These are phyloP conservation scores for Fennellomyces sp. DNA, from an alignment of 371 early-diverging fungal species.

Conservation along the genomic window DNA sequence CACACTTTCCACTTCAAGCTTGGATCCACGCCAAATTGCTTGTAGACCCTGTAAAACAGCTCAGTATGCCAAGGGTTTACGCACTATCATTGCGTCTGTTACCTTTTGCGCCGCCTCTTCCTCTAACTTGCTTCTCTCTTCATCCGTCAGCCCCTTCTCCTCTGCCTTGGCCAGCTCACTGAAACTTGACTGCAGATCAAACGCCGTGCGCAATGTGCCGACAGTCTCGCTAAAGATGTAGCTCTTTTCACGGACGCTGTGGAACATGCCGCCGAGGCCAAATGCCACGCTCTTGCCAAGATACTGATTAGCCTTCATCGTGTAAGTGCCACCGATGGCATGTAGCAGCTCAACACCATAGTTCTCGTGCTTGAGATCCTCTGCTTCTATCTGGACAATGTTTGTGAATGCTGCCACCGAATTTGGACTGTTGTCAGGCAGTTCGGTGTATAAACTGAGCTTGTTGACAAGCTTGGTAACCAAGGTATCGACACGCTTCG, in stretches of 20 bases:
- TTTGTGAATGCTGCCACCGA: conserved; percentile 69
- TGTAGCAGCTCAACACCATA: conserved; percentile 93
- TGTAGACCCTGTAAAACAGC: conserved; percentile 87
- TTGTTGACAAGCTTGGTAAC: conserved; percentile 73
- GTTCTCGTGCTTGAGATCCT: conserved; percentile 84
- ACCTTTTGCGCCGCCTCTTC: conserved; percentile 74
- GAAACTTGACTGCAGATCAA: conserved; percentile 89
- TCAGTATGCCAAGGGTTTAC: too few species aligned
- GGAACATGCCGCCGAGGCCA: conserved; percentile 73
- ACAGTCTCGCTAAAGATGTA: conserved; percentile 91
- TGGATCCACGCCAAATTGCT: conserved; percentile 92
- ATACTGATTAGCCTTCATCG: conserved; percentile 83
- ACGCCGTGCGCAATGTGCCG: conserved; percentile 85
- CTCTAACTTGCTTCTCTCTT: conserved; percentile 66
- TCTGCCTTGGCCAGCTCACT: conserved; percentile 88
- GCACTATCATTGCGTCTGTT: neutral
- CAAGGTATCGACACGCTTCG: conserved; percentile 74
- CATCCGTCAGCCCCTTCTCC: conserved; percentile 69
- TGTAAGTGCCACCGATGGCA: conserved; percentile 90
- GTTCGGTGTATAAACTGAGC: conserved; percentile 79
- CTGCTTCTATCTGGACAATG: conserved; percentile 78
- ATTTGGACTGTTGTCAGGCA: conserved; percentile 41
- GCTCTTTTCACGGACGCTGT: conserved; percentile 72
- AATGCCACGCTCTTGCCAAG: conserved; percentile 70
- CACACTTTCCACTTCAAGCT: conserved; percentile 92